Percentiles rank a stretch among this genome's conserved stretches.
Evolutionary conservation across 192 early-diverging fungal genomes (phyloP).

Genomic region (Backusella tarrabulga): DNA sequence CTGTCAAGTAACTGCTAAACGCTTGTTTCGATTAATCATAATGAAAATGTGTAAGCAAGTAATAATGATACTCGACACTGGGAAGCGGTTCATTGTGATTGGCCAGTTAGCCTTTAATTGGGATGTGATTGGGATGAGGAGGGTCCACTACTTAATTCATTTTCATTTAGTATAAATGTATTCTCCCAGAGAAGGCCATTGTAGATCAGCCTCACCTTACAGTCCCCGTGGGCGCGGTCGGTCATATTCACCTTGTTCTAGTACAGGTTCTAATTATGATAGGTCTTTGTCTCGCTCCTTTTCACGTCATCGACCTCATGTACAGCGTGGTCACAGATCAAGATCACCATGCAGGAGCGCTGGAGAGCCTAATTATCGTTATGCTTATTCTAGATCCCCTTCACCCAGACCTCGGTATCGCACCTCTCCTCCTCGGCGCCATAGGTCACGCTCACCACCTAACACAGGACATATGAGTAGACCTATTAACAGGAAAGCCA

Average conservation of each 20-base stretch:
- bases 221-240: neutral
- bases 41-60: neutral
- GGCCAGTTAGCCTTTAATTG: neutral
- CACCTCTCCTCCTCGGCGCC: conserved; percentile 18
- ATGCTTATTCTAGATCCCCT: conserved; percentile 7
- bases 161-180: neutral
- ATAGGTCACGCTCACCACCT: conserved; percentile 26
- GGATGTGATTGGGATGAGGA: no score
- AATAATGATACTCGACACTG: neutral
- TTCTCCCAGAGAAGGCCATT: neutral
- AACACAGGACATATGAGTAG: neutral
- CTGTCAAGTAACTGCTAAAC: no score
- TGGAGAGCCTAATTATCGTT: neutral
- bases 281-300: conserved; percentile 9
- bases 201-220: neutral
- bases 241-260: neutral
- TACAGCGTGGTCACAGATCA: neutral
- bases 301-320: conserved; percentile 9
- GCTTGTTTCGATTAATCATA: no score
- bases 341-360: conserved; percentile 19
- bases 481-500: conserved; percentile 44
- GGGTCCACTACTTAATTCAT: neutral
- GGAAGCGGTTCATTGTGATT: neutral
- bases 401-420: neutral
- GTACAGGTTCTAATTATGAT: neutral